Evolutionary conservation across 176 grass and related monocot species (phyloP).

Genomic region (Aegilops sharonensis): DNA sequence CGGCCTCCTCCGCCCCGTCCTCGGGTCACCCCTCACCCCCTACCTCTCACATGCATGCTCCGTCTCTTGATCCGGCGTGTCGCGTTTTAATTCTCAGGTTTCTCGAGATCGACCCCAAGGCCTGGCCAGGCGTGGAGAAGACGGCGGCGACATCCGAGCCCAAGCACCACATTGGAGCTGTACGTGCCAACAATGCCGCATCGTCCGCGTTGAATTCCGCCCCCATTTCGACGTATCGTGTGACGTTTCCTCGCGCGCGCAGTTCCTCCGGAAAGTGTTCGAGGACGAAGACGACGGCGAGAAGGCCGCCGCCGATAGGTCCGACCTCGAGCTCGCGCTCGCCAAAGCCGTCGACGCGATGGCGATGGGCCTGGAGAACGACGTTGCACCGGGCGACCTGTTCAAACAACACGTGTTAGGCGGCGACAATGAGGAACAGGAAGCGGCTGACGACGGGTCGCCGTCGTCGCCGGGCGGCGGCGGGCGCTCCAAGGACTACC

Average conservation of each 20-base stretch:
- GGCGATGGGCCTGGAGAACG: slow-evolving; percentile 65
- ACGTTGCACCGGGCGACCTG: not conserved
- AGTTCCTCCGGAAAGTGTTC: slow-evolving; percentile 79
- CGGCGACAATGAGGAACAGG: not conserved
- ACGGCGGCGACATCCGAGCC: slow-evolving; percentile 65
- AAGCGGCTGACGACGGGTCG: not conserved
- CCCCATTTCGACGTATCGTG: not conserved
- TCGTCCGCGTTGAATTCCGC: not conserved
- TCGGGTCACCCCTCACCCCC: slow-evolving; percentile 39
- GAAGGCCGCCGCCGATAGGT: slow-evolving; percentile 46
- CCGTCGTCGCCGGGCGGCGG: not conserved
- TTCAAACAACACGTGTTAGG: slow-evolving; percentile 17
- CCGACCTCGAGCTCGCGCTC: slow-evolving; percentile 83
- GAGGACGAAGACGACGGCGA: slow-evolving; percentile 72
- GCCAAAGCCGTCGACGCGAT: slow-evolving; percentile 80
- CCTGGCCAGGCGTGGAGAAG: slow-evolving; percentile 84
- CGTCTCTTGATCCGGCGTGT: not conserved
- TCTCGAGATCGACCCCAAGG: slow-evolving; percentile 83
- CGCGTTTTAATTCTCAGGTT: slow-evolving; percentile 46
- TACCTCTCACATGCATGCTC: not conserved
- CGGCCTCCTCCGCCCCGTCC: slow-evolving; percentile 85
- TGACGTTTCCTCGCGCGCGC: not conserved
- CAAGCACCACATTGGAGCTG: slow-evolving; percentile 91
- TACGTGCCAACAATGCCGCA: slow-evolving; percentile 23
- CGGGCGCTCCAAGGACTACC: slow-evolving; percentile 43